Base-by-base conservation (phyloP, 352 stramenopile species). In the Phytophthora ramorum region DNA sequence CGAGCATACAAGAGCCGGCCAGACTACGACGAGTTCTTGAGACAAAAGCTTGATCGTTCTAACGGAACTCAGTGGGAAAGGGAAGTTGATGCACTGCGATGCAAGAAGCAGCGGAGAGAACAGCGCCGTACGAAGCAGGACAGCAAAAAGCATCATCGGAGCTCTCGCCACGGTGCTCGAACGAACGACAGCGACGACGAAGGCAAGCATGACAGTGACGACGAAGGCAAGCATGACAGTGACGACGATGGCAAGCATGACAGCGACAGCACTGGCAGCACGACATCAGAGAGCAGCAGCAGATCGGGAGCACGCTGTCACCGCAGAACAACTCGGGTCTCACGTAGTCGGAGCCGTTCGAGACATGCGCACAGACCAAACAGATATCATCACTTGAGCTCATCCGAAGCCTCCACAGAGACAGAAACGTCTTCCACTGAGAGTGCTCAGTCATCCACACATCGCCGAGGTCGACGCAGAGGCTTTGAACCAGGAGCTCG, bases 11-110 rank as follows among this genome's bases (percentile, higher is more conserved):
- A 56, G 26, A 79, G 58, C 26, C 72, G 46, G 41, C 24, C 50
- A n/a, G 81, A 89, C 41, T 90, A 88, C 41, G 78, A 90, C 55
- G 63, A 67, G 38, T 88, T 87, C 35, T 56, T 86, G 10, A 52
- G 55, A 17, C 26, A 61, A 26, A 63, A 73, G 34, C 30, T 46
- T 16, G 32, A 12, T 12, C 8, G 34, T 30, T 56, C 34, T n/a
- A 71, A 59, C 22, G 66, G 48, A 32, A 52, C 41, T 30, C 61
- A 67, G 20, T 75, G 66, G 66, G 40, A 71, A 20, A 67, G 64
- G 26, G 61, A 75, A 43, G 66, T 75, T 4, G 45, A 66, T 13
- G 44, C 14, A n/a, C 60, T 71, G 47, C 60, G 66, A 19, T 49
- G 38, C n/a, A 51, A 69, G 20, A 43, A 71, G 28, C 49, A 60